Evolutionary conservation across 164 flowering plant species (phyloP).

Genomic region (Chloranthus sessilifolius): DNA sequence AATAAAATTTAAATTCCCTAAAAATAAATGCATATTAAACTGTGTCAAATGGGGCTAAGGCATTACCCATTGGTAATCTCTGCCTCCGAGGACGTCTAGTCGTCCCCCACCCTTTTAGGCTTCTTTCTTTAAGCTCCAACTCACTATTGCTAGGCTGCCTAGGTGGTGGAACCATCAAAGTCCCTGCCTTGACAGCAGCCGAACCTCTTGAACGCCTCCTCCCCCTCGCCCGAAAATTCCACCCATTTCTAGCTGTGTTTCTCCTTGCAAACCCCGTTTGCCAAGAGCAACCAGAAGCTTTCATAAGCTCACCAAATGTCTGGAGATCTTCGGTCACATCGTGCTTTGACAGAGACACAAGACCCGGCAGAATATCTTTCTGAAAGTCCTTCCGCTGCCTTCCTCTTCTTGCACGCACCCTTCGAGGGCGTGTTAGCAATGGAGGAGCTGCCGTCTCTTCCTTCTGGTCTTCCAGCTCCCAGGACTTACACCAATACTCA

Average conservation of each 20-base stretch:
- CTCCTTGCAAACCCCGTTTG: conserved; percentile 53
- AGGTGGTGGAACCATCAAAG: conserved; percentile 24
- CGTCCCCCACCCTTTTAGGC: conserved; percentile 88
- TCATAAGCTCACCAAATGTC: conserved; percentile 61
- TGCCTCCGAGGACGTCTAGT: conserved; percentile 81
- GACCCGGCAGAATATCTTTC: conserved; percentile 89
- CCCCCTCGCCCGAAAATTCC: conserved; percentile 34
- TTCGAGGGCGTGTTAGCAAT: conserved; percentile 36
- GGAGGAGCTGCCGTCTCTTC: conserved; percentile 28
- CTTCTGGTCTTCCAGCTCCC: conserved; percentile 44
- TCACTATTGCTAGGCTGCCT: conserved; percentile 40
- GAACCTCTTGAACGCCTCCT: too few relatives aligned
- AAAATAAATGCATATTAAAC: too few relatives aligned
- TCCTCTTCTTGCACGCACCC: conserved; percentile 67
- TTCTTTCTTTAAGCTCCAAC: conserved; percentile 54
- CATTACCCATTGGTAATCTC: conserved; percentile 64
- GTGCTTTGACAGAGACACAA: conserved; percentile 79
- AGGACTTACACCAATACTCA: conserved; percentile 52
- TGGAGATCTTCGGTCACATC: conserved; percentile 94
- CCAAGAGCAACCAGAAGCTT: conserved; percentile 76
- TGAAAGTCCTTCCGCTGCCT: conserved; percentile 93
- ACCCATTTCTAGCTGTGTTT: conserved; percentile 48
- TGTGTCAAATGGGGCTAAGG: conserved; percentile 17
- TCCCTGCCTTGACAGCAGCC: too few relatives aligned
- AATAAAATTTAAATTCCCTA: conserved; percentile 8